Evolutionary conservation across 2,329 filamentous ascomycete genomes (phyloP).

Genomic region (Grosmannia clavigera): DNA sequence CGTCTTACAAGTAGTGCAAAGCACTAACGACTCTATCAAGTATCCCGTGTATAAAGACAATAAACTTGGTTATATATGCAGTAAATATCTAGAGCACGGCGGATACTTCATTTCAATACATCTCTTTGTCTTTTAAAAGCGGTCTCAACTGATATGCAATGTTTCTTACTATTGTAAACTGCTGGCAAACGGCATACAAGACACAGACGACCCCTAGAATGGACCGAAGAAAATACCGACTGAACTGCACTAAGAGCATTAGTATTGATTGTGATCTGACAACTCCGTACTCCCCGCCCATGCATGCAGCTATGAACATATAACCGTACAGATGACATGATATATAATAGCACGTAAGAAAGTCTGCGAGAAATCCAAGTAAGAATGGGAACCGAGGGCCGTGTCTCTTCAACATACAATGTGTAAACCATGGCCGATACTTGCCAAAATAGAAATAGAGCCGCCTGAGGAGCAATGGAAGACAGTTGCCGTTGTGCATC

Average conservation of each 20-base stretch:
- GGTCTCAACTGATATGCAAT: too few relatives aligned
- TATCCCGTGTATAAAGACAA: too few relatives aligned
- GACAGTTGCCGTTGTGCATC: not conserved
- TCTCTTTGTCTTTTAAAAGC: too few relatives aligned
- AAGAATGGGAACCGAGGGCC: not conserved
- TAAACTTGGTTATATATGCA: too few relatives aligned
- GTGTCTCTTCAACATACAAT: not conserved
- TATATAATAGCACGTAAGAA: not conserved
- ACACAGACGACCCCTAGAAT: not conserved
- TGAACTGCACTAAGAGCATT: not conserved
- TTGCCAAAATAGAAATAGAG: not conserved
- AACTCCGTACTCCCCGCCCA: conserved; percentile 3
- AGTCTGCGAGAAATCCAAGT: not conserved
- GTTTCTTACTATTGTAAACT: too few relatives aligned
- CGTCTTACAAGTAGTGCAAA: too few relatives aligned
- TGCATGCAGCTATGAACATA: not conserved
- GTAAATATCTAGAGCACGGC: too few relatives aligned
- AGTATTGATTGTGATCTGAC: not conserved
- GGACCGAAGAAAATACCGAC: too few relatives aligned
- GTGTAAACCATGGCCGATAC: not conserved
- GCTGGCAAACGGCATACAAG: not conserved
- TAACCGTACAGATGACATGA: not conserved
- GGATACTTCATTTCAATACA: too few relatives aligned
- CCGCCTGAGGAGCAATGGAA: not conserved
- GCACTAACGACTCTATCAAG: too few relatives aligned